These are phyloP conservation scores for Xylariaceae sp. DNA, from an alignment of 2,329 filamentous ascomycete genomes.

Conservation along the genomic window DNA sequence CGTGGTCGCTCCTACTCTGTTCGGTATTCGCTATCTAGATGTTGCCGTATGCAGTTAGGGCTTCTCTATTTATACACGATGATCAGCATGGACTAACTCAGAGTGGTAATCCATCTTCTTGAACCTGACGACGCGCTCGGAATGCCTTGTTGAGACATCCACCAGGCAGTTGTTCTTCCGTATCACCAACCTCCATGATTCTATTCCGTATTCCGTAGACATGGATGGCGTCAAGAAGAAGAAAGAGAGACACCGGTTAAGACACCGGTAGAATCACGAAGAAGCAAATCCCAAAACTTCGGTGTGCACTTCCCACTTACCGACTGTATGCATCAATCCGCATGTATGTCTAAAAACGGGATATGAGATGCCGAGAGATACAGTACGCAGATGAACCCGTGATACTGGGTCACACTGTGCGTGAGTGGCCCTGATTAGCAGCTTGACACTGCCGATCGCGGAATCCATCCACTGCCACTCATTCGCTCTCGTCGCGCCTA, in stretches of 20 bases:
- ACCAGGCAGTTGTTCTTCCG: no score
- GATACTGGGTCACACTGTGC: no score
- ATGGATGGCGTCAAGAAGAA: no score
- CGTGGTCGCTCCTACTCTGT: neutral
- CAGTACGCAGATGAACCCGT: no score
- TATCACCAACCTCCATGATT: no score
- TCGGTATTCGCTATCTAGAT: neutral
- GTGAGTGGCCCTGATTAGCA: neutral
- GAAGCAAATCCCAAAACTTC: neutral
- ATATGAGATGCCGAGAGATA: neutral
- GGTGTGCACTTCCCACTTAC: neutral
- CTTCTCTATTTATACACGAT: neutral
- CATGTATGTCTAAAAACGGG: neutral
- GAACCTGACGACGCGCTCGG: no score
- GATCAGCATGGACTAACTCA: neutral
- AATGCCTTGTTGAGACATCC: no score
- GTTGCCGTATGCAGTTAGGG: neutral
- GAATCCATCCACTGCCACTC: slow-evolving; percentile 24
- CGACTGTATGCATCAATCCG: neutral
- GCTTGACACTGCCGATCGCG: slow-evolving; percentile 2
- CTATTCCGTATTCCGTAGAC: no score
- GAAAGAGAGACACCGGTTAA: neutral
- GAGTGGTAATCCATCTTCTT: neutral
- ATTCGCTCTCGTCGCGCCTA: slow-evolving; percentile 26
- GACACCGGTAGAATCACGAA: neutral